Evolutionary conservation across 331 rosid species (phyloP).

Genomic region (Quercus tomentella): DNA sequence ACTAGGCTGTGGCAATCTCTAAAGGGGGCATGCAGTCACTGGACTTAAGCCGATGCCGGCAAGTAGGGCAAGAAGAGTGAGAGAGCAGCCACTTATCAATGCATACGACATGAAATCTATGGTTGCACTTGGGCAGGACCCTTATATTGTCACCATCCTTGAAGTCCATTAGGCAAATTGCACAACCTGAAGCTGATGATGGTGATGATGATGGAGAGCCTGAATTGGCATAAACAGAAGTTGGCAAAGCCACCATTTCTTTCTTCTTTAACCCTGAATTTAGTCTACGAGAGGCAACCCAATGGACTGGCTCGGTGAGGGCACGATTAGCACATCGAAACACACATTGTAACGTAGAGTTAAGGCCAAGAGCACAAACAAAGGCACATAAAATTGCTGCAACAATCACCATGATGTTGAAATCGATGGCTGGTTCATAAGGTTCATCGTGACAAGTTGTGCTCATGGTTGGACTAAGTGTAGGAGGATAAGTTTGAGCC

Average conservation of each 20-base stretch:
- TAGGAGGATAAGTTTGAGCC: slow-evolving; percentile 32
- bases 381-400: slow-evolving; percentile 68
- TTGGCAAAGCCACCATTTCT: slow-evolving; percentile 69
- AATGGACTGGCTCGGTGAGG: slow-evolving; percentile 42
- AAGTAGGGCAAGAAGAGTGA: slow-evolving; percentile 90
- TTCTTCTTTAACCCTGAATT: slow-evolving; percentile 69
- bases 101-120: slow-evolving; percentile 68
- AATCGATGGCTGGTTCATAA: slow-evolving; percentile 9
- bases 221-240: slow-evolving; percentile 36
- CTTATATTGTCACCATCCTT: slow-evolving; percentile 63
- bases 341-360: slow-evolving; percentile 61
- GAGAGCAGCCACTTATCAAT: slow-evolving; percentile 72
- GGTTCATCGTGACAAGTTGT: neutral
- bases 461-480: slow-evolving; percentile 23
- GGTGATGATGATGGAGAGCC: slow-evolving; percentile 27
- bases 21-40: slow-evolving; percentile 22
- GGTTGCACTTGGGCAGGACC: slow-evolving; percentile 69
- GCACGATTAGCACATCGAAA: slow-evolving; percentile 52
- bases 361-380: slow-evolving; percentile 80
- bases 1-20: slow-evolving; percentile 19
- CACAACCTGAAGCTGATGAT: slow-evolving; percentile 43
- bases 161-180: slow-evolving; percentile 65
- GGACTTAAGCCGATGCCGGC: slow-evolving; percentile 55
- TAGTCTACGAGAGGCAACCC: slow-evolving; percentile 48
- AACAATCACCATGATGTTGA: slow-evolving; percentile 45